phyloP scores from a whole-genome alignment of 176 grass and related monocot species.

The Oryza brachyantha region DNA sequence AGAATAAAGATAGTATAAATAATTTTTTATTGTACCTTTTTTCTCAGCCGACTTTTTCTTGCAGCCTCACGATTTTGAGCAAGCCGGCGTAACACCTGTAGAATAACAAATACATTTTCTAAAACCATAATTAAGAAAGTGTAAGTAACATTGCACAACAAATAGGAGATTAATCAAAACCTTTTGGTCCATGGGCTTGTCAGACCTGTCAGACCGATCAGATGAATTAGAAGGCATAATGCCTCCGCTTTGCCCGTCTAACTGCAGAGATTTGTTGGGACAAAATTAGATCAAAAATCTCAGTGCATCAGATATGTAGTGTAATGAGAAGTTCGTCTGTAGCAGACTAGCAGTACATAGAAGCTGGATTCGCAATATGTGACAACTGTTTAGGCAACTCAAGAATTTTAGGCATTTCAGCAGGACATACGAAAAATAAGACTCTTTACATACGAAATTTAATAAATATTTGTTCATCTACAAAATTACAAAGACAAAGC shows the following conservation, averaged over 20 bases:
- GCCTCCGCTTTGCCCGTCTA: constrained; percentile 47
- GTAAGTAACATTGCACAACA: constrained; percentile 1
- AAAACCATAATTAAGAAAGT: neutral
- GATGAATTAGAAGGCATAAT: constrained; percentile 58
- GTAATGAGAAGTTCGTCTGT: constrained; percentile 10
- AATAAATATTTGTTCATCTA: neutral
- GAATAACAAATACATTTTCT: constrained; percentile 30
- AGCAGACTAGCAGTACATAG: neutral
- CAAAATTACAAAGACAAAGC: neutral
- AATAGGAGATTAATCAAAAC: constrained; percentile 28
- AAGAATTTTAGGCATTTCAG: neutral
- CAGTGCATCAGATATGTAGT: neutral
- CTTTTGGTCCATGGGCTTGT: constrained; percentile 65
- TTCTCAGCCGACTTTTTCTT: constrained; percentile 66
- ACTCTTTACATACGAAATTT: neutral
- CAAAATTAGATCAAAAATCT: neutral
- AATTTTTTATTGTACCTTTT: constrained; percentile 45
- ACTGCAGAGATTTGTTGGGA: constrained; percentile 37
- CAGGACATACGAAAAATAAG: neutral
- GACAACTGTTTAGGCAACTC: neutral
- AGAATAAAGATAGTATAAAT: neutral
- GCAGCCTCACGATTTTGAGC: constrained; percentile 81
- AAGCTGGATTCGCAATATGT: constrained; percentile 14
- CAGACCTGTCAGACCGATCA: constrained; percentile 64
- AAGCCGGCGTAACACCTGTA: constrained; percentile 63